Evolutionary conservation across 768 basidiomycete species (phyloP), one percentile per base, ranked within the genome.

Genomic region (Suillus weaverae): DNA sequence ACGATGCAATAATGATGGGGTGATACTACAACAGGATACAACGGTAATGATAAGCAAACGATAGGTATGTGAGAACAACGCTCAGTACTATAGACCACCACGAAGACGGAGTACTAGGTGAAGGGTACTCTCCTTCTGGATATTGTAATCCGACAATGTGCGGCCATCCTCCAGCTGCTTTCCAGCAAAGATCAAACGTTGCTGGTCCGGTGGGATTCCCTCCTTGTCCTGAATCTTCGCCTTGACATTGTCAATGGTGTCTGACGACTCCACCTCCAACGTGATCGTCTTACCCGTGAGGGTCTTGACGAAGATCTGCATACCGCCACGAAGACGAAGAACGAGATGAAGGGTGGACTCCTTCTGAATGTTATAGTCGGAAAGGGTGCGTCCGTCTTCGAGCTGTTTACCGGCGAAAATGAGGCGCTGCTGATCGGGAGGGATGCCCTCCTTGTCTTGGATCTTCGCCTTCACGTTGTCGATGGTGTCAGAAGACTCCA

Each of bases 321-420:
- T 89, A 55, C 84, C 84, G 62, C 89, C 88, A 64, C 88, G 88
- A 9, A 89, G 82, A 79, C 87, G 89, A 44, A 89, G 82, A 50
- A 90, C 91, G 26, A 89, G 77, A 66, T 88, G 78, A 30, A 94
- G 88, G 0, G 92, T 94, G 0, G 89, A 92, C 79, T 93, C 91
- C 77, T 94, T 93, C 84, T 93, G 92, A 53, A 94, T 94, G 74
- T 93, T 94, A 77, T 94, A 95, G 70, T 95, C 94, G 0, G 91
- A 93, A 6, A 95, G 84, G 0, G 95, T 97, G 51, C 95, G 90
- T 2, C 95, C 95, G 64, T 97, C 95, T 74, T 97, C 95, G 9
- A 96, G 80, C 72, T 97, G 95, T 81, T 97, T 97, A 53, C 95
- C 95, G 50, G 95, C 95, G 68, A 96, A 97, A 74, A 92, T 94